A percentile compares a stretch with the other conserved stretches of the same genome.
Evolutionary conservation across 2,329 filamentous ascomycete species (phyloP).

Genomic region (Knufia petricola): DNA sequence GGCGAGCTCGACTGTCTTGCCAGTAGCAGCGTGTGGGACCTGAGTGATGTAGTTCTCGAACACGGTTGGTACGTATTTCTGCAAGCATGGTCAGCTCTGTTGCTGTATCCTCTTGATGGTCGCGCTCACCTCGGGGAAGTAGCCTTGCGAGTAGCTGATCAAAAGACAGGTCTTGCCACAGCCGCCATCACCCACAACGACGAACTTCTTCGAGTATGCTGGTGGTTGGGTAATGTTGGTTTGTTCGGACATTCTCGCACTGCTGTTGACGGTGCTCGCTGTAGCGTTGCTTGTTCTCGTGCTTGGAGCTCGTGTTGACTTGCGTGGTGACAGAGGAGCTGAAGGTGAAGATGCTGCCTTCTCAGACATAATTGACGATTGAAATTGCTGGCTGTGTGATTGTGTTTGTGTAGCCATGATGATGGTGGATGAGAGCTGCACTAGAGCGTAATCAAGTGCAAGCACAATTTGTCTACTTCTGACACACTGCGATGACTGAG

Average conservation of each 20-base stretch:
- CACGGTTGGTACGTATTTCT: slow-evolving; percentile 99
- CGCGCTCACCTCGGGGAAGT: slow-evolving; percentile 82
- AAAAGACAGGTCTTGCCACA: slow-evolving; percentile 97
- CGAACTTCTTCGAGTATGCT: slow-evolving; percentile 96
- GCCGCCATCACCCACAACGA: slow-evolving; percentile 94
- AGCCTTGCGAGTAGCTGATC: slow-evolving; percentile 97
- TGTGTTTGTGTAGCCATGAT: slow-evolving; percentile 11
- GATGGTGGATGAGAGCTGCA: neutral
- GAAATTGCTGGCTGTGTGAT: slow-evolving; percentile 5
- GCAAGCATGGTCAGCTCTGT: slow-evolving; percentile 11
- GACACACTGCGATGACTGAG: neutral
- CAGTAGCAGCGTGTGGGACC: slow-evolving; percentile 73
- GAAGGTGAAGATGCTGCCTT: slow-evolving; percentile 18
- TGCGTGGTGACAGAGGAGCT: slow-evolving; percentile 30
- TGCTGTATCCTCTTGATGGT: neutral
- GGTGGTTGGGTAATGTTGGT: slow-evolving; percentile 86
- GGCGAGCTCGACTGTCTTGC: slow-evolving; percentile 92
- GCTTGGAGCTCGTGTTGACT: slow-evolving; percentile 41
- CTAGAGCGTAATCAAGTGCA: too few species aligned
- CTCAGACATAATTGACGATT: slow-evolving; percentile 21
- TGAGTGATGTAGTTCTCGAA: slow-evolving; percentile 99
- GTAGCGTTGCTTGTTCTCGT: slow-evolving; percentile 78
- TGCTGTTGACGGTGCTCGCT: slow-evolving; percentile 62
- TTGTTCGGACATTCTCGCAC: slow-evolving; percentile 62
- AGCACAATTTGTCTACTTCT: too few species aligned